phyloP scores from a whole-genome alignment of 192 early-diverging fungal genomes.

The Coemansia sp. region DNA sequence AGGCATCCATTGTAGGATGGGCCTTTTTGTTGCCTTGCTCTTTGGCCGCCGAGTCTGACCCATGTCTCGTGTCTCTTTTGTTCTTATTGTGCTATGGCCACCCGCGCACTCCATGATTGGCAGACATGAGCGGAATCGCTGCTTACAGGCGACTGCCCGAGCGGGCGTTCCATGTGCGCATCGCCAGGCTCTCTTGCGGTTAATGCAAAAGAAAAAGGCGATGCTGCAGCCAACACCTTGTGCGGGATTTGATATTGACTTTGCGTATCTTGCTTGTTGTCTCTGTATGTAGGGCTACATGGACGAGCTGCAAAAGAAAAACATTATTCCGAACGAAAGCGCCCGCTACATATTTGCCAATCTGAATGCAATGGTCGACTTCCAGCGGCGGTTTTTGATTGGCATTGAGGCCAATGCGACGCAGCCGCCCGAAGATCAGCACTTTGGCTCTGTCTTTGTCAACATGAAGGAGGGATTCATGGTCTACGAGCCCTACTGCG shows the following conservation, averaged over 20 bases:
- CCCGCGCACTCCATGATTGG: too few species aligned
- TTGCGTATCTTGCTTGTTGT: not conserved
- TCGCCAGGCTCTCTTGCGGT: too few species aligned
- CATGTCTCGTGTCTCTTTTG: too few species aligned
- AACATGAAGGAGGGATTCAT: constrained; percentile 73
- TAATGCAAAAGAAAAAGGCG: too few species aligned
- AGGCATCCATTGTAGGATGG: not conserved
- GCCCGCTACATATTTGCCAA: constrained; percentile 87
- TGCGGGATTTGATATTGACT: not conserved
- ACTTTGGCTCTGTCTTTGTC: constrained; percentile 83
- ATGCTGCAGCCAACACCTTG: too few species aligned
- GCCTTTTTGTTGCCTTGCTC: not conserved
- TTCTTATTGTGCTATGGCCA: too few species aligned
- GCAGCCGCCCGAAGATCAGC: constrained; percentile 71
- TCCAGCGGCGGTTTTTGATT: constrained; percentile 91
- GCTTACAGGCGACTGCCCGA: too few species aligned
- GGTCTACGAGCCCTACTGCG: constrained; percentile 90
- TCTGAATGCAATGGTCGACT: constrained; percentile 89
- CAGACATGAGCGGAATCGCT: too few species aligned
- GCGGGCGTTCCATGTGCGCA: too few species aligned
- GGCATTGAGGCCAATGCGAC: constrained; percentile 77
- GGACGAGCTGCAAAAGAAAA: constrained; percentile 62
- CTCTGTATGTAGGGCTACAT: constrained; percentile 58
- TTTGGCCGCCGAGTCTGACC: too few species aligned
- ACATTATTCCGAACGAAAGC: constrained; percentile 74